Percentiles rank a stretch among this genome's conserved stretches.
phyloP scores from a whole-genome alignment of 768 basidiomycete genomes.

The Trametopsis cervina region DNA sequence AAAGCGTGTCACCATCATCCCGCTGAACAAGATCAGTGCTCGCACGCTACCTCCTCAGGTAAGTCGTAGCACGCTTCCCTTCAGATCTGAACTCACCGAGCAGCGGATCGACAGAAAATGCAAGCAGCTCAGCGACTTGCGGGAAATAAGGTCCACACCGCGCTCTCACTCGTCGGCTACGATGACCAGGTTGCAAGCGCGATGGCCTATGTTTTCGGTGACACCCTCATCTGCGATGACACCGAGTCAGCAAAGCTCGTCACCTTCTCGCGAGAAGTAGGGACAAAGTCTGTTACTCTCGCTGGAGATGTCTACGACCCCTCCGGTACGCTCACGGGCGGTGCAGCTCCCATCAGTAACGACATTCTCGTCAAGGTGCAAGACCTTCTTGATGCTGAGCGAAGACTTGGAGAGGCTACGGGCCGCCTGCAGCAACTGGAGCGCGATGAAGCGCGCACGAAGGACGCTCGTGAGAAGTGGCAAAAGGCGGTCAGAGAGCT shows the following conservation, averaged over 20 bases:
- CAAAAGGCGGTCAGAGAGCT: conserved; percentile 53
- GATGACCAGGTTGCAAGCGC: conserved; percentile 76
- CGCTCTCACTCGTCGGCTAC: conserved; percentile 86
- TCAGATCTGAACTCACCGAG: neutral
- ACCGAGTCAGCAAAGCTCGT: conserved; percentile 80
- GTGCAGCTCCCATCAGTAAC: conserved; percentile 70
- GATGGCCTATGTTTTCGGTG: conserved; percentile 90
- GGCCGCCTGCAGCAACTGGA: conserved; percentile 44
- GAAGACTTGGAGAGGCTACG: conserved; percentile 44
- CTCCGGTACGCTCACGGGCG: conserved; percentile 88
- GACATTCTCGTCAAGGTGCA: conserved; percentile 80
- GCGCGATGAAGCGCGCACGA: conserved; percentile 44
- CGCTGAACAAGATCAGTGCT: conserved; percentile 83
- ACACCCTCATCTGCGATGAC: conserved; percentile 88
- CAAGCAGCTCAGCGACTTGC: conserved; percentile 63
- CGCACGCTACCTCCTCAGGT: conserved; percentile 47
- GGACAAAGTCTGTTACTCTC: conserved; percentile 83
- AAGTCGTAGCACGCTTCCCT: conserved; percentile 11
- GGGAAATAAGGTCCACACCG: conserved; percentile 74
- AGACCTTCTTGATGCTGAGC: conserved; percentile 66
- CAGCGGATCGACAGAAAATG: conserved; percentile 54
- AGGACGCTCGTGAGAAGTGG: conserved; percentile 56
- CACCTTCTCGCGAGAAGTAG: conserved; percentile 67
- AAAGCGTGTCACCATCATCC: conserved; percentile 90
- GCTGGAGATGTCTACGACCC: conserved; percentile 97